phyloP scores from a whole-genome alignment of 371 early-diverging fungal genomes.

The Haplosporangium sp. region DNA sequence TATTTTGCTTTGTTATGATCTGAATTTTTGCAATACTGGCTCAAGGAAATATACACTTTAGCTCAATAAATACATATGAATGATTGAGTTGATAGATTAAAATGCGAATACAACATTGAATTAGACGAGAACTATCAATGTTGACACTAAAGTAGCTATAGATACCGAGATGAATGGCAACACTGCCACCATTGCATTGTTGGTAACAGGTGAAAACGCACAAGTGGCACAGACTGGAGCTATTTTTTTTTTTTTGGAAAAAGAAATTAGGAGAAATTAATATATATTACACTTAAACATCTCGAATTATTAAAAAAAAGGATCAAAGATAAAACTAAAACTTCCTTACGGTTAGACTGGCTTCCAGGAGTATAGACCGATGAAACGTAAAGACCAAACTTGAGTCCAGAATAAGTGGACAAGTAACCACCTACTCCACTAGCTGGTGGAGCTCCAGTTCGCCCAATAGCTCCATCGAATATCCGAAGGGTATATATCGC shows the following conservation, averaged over 20 bases:
- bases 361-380: constrained; percentile 15
- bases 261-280: background rate
- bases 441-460: constrained; percentile 3
- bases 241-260: constrained; percentile 2
- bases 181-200: constrained; percentile 12
- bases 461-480: constrained; percentile 44
- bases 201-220: constrained; percentile 24
- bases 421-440: constrained; percentile 43
- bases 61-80: background rate
- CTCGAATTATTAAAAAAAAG: background rate
- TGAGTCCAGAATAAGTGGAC: constrained; percentile 19
- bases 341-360: constrained; percentile 22
- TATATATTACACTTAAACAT: background rate
- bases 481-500: constrained; percentile 44
- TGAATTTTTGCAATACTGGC: background rate
- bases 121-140: constrained; percentile 9
- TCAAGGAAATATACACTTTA: background rate
- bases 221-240: constrained; percentile 37
- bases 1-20: background rate
- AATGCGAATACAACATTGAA: too few relatives aligned
- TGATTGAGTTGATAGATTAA: too few relatives aligned
- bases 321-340: background rate
- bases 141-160: constrained; percentile 2
- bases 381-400: constrained; percentile 37
- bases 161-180: constrained; percentile 6